phyloP scores from a whole-genome alignment of 495 filamentous ascomycete genomes.

The Trypethelium eluteriae region DNA sequence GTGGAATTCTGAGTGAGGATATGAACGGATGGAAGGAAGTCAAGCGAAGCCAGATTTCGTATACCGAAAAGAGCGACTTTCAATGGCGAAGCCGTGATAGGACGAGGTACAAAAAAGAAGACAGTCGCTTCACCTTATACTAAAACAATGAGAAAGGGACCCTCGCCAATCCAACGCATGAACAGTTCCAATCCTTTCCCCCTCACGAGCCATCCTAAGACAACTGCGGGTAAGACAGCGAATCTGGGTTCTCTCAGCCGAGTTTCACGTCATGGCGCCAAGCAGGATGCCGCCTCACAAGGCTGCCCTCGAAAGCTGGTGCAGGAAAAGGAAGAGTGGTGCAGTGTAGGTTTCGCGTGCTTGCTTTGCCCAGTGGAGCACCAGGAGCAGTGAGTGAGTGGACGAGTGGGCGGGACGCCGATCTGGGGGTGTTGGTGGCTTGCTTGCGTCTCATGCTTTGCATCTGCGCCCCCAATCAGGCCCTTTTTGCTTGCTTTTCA shows the following conservation, averaged over 20 bases:
- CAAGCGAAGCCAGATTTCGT: neutral
- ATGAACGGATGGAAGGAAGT: neutral
- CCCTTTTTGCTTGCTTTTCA: neutral
- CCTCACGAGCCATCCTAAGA: neutral
- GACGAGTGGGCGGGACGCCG: neutral
- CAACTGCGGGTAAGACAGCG: constrained; percentile 1
- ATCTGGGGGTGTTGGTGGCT: constrained; percentile 6
- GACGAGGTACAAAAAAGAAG: too few relatives aligned
- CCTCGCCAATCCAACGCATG: neutral
- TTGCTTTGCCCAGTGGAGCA: neutral
- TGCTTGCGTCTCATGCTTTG: neutral
- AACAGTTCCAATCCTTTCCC: constrained; percentile 1
- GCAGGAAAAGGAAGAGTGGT: neutral
- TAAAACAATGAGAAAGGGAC: too few relatives aligned
- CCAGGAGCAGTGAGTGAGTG: neutral
- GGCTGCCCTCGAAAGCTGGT: neutral
- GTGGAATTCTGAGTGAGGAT: neutral
- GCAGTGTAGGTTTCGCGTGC: neutral
- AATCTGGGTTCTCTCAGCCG: neutral
- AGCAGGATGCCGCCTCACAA: neutral
- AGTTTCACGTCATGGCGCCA: neutral
- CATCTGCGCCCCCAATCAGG: neutral
- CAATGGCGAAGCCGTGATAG: too few relatives aligned
- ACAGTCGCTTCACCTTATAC: neutral
- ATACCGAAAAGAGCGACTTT: too few relatives aligned